A percentile compares a stretch with the other conserved stretches of the same genome.
Evolutionary conservation across 2,329 filamentous ascomycete species (phyloP).

Genomic region (Aspergillus carbonarius): DNA sequence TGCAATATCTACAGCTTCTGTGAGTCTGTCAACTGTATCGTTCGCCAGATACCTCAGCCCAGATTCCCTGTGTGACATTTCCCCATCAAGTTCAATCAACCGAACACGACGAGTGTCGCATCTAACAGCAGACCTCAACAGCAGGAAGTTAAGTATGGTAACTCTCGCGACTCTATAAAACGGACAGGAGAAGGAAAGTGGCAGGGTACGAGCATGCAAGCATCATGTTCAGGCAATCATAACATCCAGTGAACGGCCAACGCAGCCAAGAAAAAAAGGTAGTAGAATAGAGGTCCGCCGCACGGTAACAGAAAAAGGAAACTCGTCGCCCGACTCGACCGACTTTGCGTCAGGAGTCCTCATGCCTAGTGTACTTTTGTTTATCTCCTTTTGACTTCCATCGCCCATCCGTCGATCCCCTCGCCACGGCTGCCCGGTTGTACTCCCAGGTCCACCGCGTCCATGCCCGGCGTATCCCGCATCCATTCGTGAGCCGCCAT

Average conservation of each 20-base stretch:
- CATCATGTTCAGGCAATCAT: conserved; percentile 29
- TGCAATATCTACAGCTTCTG: not conserved
- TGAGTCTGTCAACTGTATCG: too few species aligned
- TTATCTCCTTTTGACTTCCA: conserved; percentile 79
- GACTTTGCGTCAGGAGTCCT: conserved; percentile 16
- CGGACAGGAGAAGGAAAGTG: conserved; percentile 11
- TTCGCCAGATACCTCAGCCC: too few species aligned
- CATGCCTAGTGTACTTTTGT: conserved; percentile 5
- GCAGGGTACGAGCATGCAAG: conserved; percentile 10
- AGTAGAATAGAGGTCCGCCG: conserved; percentile 25
- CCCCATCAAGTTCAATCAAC: not conserved
- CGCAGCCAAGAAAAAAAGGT: conserved; percentile 28
- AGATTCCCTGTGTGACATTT: too few species aligned
- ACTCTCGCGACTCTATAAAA: conserved; percentile 5
- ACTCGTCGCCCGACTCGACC: conserved; percentile 26
- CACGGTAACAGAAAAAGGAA: conserved; percentile 23
- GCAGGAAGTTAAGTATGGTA: not conserved
- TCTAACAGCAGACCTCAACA: too few species aligned
- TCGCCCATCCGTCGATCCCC: conserved; percentile 91
- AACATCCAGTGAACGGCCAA: conserved; percentile 24
- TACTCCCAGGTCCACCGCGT: conserved; percentile 70
- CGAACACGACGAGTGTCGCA: not conserved
- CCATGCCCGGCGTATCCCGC: conserved; percentile 85
- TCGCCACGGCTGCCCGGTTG: conserved; percentile 80
- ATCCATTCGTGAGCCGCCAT: conserved; percentile 87